Evolutionary conservation across 352 stramenopile species (phyloP).

Genomic region (Phytopythium oedochilum): DNA sequence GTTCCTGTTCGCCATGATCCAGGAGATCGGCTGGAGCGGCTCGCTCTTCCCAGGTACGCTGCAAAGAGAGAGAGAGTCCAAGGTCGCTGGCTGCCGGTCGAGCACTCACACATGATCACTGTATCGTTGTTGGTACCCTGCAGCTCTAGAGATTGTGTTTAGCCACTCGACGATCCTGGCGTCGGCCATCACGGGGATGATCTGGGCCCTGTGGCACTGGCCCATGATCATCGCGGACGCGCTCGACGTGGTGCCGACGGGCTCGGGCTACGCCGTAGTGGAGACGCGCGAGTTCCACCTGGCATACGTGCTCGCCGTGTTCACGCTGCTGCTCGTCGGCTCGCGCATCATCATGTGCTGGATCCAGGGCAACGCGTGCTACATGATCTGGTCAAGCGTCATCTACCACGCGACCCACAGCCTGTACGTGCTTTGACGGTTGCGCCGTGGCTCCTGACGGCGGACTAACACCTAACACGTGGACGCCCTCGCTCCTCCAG

Average conservation of each 20-base stretch:
- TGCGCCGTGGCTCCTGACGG: too few relatives aligned
- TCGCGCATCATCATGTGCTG: slow-evolving; percentile 90
- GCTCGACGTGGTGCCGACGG: slow-evolving; percentile 61
- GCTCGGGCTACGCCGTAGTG: slow-evolving; percentile 74
- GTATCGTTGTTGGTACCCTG: background rate
- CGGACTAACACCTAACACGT: too few relatives aligned
- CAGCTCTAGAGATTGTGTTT: slow-evolving; percentile 84
- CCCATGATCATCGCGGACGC: slow-evolving; percentile 87
- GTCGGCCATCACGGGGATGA: slow-evolving; percentile 76
- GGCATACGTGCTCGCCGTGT: slow-evolving; percentile 71
- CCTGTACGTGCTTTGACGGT: slow-evolving; percentile 66
- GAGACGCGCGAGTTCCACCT: slow-evolving; percentile 77
- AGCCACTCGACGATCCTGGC: slow-evolving; percentile 85
- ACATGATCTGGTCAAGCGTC: slow-evolving; percentile 86
- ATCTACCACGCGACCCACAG: slow-evolving; percentile 86
- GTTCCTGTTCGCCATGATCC: slow-evolving; percentile 75
- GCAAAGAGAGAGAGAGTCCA: too few relatives aligned
- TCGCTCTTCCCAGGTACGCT: slow-evolving; percentile 78
- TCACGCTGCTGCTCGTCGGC: slow-evolving; percentile 75
- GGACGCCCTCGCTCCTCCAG: too few relatives aligned
- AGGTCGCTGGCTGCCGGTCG: too few relatives aligned
- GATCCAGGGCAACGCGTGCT: slow-evolving; percentile 87
- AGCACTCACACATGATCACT: too few relatives aligned
- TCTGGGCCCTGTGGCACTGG: slow-evolving; percentile 86
- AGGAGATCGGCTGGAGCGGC: slow-evolving; percentile 86